Conservation (phyloP, 352 stramenopile species). For the Globisporangium takayamanum region DNA sequence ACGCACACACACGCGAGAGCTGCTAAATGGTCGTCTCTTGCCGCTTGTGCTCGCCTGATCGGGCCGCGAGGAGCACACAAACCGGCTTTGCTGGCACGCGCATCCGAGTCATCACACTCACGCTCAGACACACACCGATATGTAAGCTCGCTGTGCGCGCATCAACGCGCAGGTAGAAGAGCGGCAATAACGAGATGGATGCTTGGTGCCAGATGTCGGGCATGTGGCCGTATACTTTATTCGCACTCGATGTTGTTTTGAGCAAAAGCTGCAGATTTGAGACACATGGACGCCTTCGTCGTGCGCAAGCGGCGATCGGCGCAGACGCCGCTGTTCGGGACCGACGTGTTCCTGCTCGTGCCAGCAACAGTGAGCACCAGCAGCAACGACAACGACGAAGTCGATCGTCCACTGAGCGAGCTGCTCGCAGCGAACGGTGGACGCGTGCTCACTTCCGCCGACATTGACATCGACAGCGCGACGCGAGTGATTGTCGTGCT, state of each 20-base stretch:
- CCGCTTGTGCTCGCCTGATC: background rate
- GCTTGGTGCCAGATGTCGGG: background rate
- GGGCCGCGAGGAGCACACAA: too few relatives aligned
- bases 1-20: too few relatives aligned
- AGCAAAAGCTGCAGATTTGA: background rate
- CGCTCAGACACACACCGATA: background rate
- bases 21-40: background rate
- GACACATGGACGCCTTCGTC: conserved; percentile 57
- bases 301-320: conserved; percentile 20
- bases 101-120: background rate
- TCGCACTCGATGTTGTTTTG: background rate
- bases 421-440: conserved; percentile 26
- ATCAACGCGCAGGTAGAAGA: background rate
- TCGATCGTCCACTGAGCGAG: conserved; percentile 3
- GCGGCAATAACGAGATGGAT: background rate
- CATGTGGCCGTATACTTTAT: background rate
- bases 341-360: conserved; percentile 26
- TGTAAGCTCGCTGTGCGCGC: background rate
- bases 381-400: background rate
- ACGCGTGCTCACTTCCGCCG: conserved; percentile 15
- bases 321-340: conserved; percentile 26
- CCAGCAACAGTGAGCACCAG: background rate
- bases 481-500: conserved; percentile 20
- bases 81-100: background rate
- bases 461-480: background rate